phyloP scores from a whole-genome alignment of 768 basidiomycete species.

The Amanita inopinata region DNA sequence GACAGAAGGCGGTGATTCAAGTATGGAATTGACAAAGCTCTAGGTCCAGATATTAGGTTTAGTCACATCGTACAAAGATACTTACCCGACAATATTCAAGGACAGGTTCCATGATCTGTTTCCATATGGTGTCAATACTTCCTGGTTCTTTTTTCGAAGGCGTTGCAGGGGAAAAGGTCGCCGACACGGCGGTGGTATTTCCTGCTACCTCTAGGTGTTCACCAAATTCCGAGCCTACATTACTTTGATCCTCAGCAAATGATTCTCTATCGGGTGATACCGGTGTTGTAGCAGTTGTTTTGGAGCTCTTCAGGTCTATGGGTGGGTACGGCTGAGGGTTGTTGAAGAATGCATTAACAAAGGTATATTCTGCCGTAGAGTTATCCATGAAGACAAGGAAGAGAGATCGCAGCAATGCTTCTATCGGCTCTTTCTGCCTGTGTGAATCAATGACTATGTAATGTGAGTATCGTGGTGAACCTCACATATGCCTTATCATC shows the following conservation, averaged over 20 bases:
- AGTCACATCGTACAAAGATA: slow-evolving; percentile 8
- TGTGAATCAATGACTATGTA: slow-evolving; percentile 9
- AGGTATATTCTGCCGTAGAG: slow-evolving; percentile 84
- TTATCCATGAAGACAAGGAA: slow-evolving; percentile 93
- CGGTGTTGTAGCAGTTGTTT: slow-evolving; percentile 27
- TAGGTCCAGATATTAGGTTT: slow-evolving; percentile 18
- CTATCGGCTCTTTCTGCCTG: slow-evolving; percentile 63
- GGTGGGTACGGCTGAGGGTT: slow-evolving; percentile 23
- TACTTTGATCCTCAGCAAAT: slow-evolving; percentile 33
- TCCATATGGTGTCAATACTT: slow-evolving; percentile 67
- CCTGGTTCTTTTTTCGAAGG: slow-evolving; percentile 52
- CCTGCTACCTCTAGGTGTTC: slow-evolving; percentile 23
- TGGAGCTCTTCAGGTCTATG: slow-evolving; percentile 23
- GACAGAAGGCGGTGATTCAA: slow-evolving; percentile 68
- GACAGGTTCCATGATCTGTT: slow-evolving; percentile 86
- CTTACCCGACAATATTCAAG: slow-evolving; percentile 74
- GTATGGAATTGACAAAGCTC: slow-evolving; percentile 57
- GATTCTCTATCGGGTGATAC: slow-evolving; percentile 35
- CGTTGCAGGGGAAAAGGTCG: slow-evolving; percentile 12
- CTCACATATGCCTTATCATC: slow-evolving; percentile 83
- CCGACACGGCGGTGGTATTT: slow-evolving; percentile 17
- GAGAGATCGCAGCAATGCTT: slow-evolving; percentile 78
- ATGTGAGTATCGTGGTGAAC: slow-evolving; percentile 8
- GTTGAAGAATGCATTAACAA: slow-evolving; percentile 78
- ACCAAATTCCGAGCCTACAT: slow-evolving; percentile 43